Base-by-base conservation (phyloP, 352 stramenopile genomes). In the Pythium pyrilobum region DNA sequence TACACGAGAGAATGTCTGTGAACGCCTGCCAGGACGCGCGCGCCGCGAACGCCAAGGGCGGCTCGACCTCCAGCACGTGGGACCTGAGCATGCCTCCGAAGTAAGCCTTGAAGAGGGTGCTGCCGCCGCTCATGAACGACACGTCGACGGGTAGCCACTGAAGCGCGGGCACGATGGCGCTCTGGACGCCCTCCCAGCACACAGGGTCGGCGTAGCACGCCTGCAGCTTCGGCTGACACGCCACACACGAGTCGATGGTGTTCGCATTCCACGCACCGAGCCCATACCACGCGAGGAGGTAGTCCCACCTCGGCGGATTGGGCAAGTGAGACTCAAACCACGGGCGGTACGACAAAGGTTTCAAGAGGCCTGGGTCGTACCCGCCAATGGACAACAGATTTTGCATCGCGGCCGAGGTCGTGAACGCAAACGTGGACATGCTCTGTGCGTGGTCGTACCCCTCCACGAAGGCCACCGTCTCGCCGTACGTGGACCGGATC, bases 161-260 rank as follows among this genome's bases (percentile, higher is more conserved):
- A 18, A 15, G 15, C 20, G 18, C 10, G 6, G 57, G 57, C 6
- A 65, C 9, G 5, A 65, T n/a, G 1, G 31, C 11, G 0, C 50
- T 24, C 29, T 56, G 49, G 9, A 59, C 57, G 33, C 49, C 49
- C 2, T 23, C 16, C 58, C 58, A 66, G 45, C 58, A 66, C 23
- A 52, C 45, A 3, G 25, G 4, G 40, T 66, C 40, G 7, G 12
- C 16, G 31, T 49, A 57, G 33, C 58, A 66, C 7, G 36, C 45
- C 37, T 61, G 36, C 0, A 66, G 13, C 18, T 52, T 56, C 9
- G 43, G 44, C 7, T 57, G 18, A 51, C 58, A 66, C 32, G 27
- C 5, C 7, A 20, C 5, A 25, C 58, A 66, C 9, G 39, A n/a
- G 2, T 7, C 21, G 44, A 38, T 27, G 18, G n/a, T 18, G 1